Percentiles rank a stretch among this genome's conserved stretches.
Evolutionary conservation across 2,329 filamentous ascomycete genomes (phyloP).

Genomic region (Lachnellula subtilissima): DNA sequence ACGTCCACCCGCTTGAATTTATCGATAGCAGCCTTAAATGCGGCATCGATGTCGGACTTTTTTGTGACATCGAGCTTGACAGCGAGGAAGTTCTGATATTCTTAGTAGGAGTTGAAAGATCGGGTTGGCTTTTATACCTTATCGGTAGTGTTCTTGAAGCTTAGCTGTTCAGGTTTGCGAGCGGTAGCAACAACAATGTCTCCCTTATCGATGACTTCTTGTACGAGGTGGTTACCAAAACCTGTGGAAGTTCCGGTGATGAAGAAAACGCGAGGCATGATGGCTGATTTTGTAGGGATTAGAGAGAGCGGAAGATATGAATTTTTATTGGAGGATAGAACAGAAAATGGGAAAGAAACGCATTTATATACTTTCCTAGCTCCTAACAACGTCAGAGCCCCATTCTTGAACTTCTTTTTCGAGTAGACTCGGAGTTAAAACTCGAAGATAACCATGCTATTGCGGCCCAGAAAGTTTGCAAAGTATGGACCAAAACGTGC

Average conservation of each 20-base stretch:
- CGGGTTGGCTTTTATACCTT: slow-evolving; percentile 14
- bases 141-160: slow-evolving; percentile 33
- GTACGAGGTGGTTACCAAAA: slow-evolving; percentile 39
- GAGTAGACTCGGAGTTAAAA: background rate
- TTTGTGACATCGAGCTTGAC: slow-evolving; percentile 51
- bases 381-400: background rate
- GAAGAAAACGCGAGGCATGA: slow-evolving; percentile 38
- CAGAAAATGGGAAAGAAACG: background rate
- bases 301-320: background rate
- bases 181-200: slow-evolving; percentile 44
- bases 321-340: background rate
- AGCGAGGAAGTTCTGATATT: slow-evolving; percentile 40
- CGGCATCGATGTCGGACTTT: slow-evolving; percentile 35
- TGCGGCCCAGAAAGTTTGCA: no score
- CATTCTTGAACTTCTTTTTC: background rate
- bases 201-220: slow-evolving; percentile 37
- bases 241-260: slow-evolving; percentile 47
- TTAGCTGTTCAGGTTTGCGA: slow-evolving; percentile 34
- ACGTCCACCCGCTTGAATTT: slow-evolving; percentile 54
- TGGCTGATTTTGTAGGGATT: slow-evolving; percentile 2
- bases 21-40: slow-evolving; percentile 35
- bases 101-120: background rate
- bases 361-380: background rate
- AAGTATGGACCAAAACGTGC: no score
- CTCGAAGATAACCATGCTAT: no score